These are phyloP conservation scores for Chytriomyces hyalinus DNA, from an alignment of 192 early-diverging fungal genomes.

Conservation along the genomic window DNA sequence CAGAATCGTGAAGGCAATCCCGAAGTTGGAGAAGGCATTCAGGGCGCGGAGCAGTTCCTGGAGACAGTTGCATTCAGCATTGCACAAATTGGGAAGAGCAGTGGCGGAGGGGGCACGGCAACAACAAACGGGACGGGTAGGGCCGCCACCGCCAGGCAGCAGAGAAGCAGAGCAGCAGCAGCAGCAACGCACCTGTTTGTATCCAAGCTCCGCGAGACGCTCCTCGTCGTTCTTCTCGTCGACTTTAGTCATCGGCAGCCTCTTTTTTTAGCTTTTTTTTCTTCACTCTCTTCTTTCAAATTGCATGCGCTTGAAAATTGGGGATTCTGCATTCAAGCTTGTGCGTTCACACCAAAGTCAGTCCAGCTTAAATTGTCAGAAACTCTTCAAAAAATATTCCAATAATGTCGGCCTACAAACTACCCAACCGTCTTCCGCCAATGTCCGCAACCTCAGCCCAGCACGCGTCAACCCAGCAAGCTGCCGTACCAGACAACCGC, in stretches of 20 bases:
- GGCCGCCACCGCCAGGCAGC: not conserved
- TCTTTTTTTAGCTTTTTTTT: not conserved
- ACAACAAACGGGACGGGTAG: not conserved
- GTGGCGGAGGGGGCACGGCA: not conserved
- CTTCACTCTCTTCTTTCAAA: not conserved
- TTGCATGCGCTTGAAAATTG: not conserved
- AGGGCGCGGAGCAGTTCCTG: constrained; percentile 24
- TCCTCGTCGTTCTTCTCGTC: constrained; percentile 13
- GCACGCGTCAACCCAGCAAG: not conserved
- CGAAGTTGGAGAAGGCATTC: constrained; percentile 26
- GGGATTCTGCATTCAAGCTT: not conserved
- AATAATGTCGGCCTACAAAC: not conserved
- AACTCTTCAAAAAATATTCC: not conserved
- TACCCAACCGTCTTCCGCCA: not conserved
- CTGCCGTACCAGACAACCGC: too few relatives aligned
- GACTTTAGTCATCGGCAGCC: not conserved
- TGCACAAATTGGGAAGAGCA: not conserved
- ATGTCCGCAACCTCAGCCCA: not conserved
- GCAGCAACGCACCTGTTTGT: constrained; percentile 12
- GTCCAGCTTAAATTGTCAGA: not conserved
- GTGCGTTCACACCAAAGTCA: not conserved
- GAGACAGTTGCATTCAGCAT: not conserved
- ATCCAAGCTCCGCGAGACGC: constrained; percentile 20
- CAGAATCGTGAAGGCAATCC: constrained; percentile 24
- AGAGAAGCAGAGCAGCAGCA: not conserved